These are phyloP conservation scores for Dictyostelium purpureum DNA, from an alignment of 78 protist species.

Conservation along the genomic window DNA sequence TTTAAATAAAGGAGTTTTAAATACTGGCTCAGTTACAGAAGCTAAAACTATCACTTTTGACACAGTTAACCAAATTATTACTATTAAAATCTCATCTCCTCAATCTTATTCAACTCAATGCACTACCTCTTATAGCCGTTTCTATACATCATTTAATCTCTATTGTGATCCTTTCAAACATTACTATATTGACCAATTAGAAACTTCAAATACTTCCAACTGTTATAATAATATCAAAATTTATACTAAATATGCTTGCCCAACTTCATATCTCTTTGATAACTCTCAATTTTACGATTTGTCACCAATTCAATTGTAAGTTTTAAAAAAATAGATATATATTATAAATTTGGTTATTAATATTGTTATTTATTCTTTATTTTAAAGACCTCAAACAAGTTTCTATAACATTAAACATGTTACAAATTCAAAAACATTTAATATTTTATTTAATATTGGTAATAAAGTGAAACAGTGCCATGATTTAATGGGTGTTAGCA, in stretches of 20 bases:
- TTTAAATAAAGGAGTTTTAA: not conserved
- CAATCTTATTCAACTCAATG: not conserved
- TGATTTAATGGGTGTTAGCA: not conserved
- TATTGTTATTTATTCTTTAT: not conserved
- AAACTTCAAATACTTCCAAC: not conserved
- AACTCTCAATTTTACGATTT: not conserved
- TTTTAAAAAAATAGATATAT: too few species aligned
- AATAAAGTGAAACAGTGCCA: not conserved
- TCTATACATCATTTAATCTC: not conserved
- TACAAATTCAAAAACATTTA: not conserved
- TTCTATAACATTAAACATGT: not conserved
- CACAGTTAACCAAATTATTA: not conserved
- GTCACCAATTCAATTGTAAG: not conserved
- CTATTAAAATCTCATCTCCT: not conserved
- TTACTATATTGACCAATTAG: not conserved
- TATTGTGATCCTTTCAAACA: not conserved
- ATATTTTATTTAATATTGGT: not conserved
- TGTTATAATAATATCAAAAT: not conserved
- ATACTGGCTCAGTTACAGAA: not conserved
- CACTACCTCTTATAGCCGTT: not conserved
- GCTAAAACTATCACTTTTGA: not conserved
- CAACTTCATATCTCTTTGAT: not conserved
- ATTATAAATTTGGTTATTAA: too few species aligned
- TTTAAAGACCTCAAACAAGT: not conserved
- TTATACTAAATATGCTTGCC: not conserved